These are phyloP conservation scores for Mrakia gelida DNA, from an alignment of 768 basidiomycete species.

Conservation along the genomic window DNA sequence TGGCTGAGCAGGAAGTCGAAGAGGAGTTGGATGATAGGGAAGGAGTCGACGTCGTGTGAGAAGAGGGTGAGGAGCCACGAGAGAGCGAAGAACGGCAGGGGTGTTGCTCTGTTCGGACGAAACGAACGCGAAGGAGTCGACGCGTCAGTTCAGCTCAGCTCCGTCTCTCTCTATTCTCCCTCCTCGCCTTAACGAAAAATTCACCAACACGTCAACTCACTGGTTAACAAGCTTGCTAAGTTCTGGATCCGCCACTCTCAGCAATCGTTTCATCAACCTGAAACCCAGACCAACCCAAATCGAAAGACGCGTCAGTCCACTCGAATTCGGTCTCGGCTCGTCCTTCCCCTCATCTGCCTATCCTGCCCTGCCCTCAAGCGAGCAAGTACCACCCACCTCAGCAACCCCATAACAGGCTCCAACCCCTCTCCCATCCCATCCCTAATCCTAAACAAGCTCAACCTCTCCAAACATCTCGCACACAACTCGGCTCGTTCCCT, in stretches of 20 bases:
- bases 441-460: constrained; percentile 71
- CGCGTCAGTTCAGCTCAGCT: neutral
- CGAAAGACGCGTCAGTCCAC: neutral
- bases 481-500: constrained; percentile 22
- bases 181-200: neutral
- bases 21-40: constrained; percentile 83
- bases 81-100: constrained; percentile 82
- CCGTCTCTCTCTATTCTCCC: no score
- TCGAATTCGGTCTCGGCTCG: neutral
- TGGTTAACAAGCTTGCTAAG: constrained; percentile 65
- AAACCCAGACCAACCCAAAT: neutral
- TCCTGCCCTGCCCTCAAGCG: no score
- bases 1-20: constrained; percentile 84
- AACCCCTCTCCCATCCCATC: constrained; percentile 84
- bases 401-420: constrained; percentile 75
- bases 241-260: constrained; percentile 65
- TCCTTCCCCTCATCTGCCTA: no score
- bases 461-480: constrained; percentile 53
- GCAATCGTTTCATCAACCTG: constrained; percentile 69
- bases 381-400: constrained; percentile 63
- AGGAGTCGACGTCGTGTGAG: constrained; percentile 83
- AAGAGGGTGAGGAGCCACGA: constrained; percentile 87
- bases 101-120: constrained; percentile 55
- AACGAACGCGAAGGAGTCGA: neutral
- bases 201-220: constrained; percentile 50